phyloP scores from a whole-genome alignment of 192 early-diverging fungal species.

The Backusella liffmaniae region DNA sequence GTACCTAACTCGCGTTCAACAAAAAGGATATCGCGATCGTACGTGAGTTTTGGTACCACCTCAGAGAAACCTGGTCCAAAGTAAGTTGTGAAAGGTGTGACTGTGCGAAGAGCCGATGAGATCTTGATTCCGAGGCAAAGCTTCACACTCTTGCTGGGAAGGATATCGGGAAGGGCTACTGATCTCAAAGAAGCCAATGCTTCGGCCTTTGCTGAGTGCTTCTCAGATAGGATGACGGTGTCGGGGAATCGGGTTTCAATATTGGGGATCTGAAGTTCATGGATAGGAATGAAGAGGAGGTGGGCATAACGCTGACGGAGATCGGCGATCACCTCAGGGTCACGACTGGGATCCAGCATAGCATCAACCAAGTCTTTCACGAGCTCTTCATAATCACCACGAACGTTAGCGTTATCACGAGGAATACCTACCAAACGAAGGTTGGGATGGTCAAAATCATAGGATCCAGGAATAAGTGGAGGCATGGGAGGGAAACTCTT shows the following conservation, averaged over 20 bases:
- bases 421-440: constrained; percentile 55
- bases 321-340: not conserved
- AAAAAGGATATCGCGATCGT: constrained; percentile 39
- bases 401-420: constrained; percentile 34
- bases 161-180: constrained; percentile 39
- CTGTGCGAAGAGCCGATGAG: constrained; percentile 62
- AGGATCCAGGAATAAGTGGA: constrained; percentile 37
- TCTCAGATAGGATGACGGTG: constrained; percentile 39
- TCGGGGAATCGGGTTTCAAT: constrained; percentile 46
- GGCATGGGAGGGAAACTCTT: constrained; percentile 54
- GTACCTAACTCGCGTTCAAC: constrained; percentile 58
- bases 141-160: constrained; percentile 47
- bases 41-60: constrained; percentile 42
- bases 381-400: constrained; percentile 46
- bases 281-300: constrained; percentile 55
- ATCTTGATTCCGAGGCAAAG: constrained; percentile 63
- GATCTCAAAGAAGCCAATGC: constrained; percentile 65
- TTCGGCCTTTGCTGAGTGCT: constrained; percentile 34
- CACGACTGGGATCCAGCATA: not conserved
- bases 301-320: constrained; percentile 18
- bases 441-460: constrained; percentile 38
- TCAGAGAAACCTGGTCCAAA: constrained; percentile 55
- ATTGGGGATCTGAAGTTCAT: constrained; percentile 63
- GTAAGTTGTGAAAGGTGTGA: constrained; percentile 61
- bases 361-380: constrained; percentile 37